Percentiles rank a stretch among this genome's conserved stretches.
phyloP scores from a whole-genome alignment of 768 basidiomycete genomes.

The Boletus pseudo-olivaceus region DNA sequence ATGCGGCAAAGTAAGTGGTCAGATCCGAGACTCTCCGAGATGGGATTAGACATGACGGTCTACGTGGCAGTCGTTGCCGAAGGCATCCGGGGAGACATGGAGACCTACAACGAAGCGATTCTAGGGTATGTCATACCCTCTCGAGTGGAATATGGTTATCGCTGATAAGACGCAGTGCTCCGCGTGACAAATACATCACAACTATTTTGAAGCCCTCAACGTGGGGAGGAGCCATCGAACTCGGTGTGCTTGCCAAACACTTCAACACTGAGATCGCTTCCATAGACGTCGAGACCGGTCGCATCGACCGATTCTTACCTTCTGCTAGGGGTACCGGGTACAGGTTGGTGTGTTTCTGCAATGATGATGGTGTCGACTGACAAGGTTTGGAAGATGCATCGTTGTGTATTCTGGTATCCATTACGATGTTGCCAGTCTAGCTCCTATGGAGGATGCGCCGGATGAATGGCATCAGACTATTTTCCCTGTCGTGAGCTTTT shows the following conservation, averaged over 20 bases:
- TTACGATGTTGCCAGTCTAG: conserved; percentile 86
- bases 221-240: conserved; percentile 97
- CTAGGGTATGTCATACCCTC: conserved; percentile 58
- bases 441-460: conserved; percentile 74
- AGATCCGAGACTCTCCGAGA: background rate
- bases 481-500: conserved; percentile 55
- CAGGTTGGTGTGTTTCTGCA: conserved; percentile 15
- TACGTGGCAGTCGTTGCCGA: conserved; percentile 71
- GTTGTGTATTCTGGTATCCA: conserved; percentile 96
- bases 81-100: conserved; percentile 67
- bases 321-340: conserved; percentile 34
- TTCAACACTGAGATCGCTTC: conserved; percentile 84
- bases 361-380: background rate
- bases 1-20: conserved; percentile 66
- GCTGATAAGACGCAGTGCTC: conserved; percentile 37
- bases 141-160: background rate
- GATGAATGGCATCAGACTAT: conserved; percentile 87
- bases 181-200: conserved; percentile 66
- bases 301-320: conserved; percentile 73
- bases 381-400: conserved; percentile 46
- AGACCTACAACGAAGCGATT: conserved; percentile 79
- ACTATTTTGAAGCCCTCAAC: conserved; percentile 76
- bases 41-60: conserved; percentile 2
- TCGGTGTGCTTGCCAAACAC: conserved; percentile 78
- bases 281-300: conserved; percentile 88